Base-by-base conservation (phyloP, 306 rosid genomes). In the Fragaria vesca region DNA sequence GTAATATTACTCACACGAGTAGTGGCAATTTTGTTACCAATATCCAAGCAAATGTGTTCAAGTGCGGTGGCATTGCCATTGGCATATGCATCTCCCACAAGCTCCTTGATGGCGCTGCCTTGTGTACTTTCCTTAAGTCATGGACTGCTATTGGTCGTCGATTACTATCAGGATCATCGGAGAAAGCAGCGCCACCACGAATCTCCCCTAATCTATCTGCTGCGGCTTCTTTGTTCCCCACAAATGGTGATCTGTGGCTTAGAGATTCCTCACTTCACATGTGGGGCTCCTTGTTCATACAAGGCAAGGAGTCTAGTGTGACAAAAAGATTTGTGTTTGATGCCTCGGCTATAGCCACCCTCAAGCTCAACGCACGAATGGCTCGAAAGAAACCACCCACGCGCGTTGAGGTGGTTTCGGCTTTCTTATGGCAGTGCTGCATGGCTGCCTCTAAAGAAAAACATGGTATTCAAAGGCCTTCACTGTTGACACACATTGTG, bases 301-400 rank as follows among this genome's bases (percentile, higher is more conserved):
- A 84, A 34, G 85, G 84, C 3, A 62, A 68, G 38, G 48, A 57
- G 5, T n/a, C 68, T 16, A 55, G 67, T 18, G 69, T 80, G 3
- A 87, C 90, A 4, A 82, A 77, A 52, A 80, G 88, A 73, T 46
- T 87, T 48, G 82, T 87, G 50, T 84, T 87, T 54, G 60, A 67
- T 26, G 76, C 79, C 58, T 55, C 81, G 11, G 81, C 85, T 7
- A 81, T 84, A 30, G 38, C 79, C 6, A 43, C 67, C 21, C 67
- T 73, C 38, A 60, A 16, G 8, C 78, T 83, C 1, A 74, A 71
- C 48, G 57, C 60, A 3, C 43, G 69, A 21, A 54, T 20, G 69
- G 75, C 30, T 16, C 74, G 4, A 9, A 5, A 70, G 20, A 52
- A 47, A 66, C 18, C 76, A 10, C 80, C 85, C 13, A 82, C 78